Conservation (phyloP, 345 rosid genomes). For the Erucastrum elatum region DNA sequence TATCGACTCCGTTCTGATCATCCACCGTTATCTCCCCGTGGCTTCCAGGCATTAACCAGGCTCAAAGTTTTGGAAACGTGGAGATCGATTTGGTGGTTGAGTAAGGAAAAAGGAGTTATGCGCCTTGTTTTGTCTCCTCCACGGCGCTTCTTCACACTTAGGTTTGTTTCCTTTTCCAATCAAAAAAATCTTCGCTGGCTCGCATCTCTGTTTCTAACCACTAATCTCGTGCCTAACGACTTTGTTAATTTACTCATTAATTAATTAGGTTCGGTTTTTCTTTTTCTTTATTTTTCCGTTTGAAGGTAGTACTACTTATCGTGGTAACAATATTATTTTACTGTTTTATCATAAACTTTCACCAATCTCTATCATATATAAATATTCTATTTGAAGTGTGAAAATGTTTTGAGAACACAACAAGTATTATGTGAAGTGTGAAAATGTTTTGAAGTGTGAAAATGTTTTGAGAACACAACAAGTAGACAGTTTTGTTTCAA, state of each 20-base stretch:
- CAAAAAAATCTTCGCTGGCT: constrained; percentile 32
- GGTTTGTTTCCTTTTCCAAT: neutral
- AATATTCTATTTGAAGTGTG: too few species aligned
- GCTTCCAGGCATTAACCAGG: constrained; percentile 40
- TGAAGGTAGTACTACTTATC: neutral
- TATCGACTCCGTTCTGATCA: constrained; percentile 29
- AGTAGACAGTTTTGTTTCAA: neutral
- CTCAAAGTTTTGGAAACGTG: neutral
- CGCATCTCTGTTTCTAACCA: neutral
- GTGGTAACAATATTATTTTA: neutral
- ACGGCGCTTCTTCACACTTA: constrained; percentile 24
- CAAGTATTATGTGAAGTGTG: neutral
- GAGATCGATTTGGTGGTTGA: constrained; percentile 3
- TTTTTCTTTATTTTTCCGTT: neutral
- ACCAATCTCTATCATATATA: too few species aligned
- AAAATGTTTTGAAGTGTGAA: too few species aligned
- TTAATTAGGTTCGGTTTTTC: neutral
- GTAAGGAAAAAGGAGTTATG: neutral
- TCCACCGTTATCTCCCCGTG: constrained; percentile 26
- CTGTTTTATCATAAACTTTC: neutral
- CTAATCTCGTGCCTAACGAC: constrained; percentile 23
- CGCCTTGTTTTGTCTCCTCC: neutral
- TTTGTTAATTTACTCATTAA: constrained; percentile 3
- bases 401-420: too few species aligned
- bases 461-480: neutral